Base-by-base conservation (phyloP, 2,329 filamentous ascomycete genomes). In the Xylaria sp. region DNA sequence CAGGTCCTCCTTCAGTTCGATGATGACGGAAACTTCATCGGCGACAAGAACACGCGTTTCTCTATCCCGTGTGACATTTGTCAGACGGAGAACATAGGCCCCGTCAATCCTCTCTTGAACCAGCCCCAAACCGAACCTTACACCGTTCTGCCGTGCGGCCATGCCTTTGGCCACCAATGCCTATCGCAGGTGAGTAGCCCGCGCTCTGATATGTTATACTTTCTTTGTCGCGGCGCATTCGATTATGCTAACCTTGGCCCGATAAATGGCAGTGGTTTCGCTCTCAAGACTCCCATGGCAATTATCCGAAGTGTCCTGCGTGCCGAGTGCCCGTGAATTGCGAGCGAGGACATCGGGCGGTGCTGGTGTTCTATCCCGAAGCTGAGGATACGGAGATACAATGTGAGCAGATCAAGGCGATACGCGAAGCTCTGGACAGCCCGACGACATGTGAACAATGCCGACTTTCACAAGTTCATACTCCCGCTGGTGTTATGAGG, bases 81-180 rank as follows among this genome's bases (percentile, higher is more conserved):
- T 12, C 9, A 9, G 1, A 1, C n/a, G 45, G 42, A 54, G 1
- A 17, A 36, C 9, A 34, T 53, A 14, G 17, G 7, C 12, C 17
- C n/a, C 8, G 45, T 21, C 14, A 48, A 59, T 24, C 24, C 1
- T 8, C 56, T 47, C 17, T 3, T 32, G 2, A 8, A 32, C 14
- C 8, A 14, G 27, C n/a, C 27, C 4, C 1, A 1, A 1, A 14
- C 32, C 17, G 57, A 48, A 45, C 19, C 8, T n/a, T 72, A 68
- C 27, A 39, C 51, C 2, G 69, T 73, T 4, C 60, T 72, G 4
- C 61, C 62, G 0, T 73, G 72, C 9, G 68, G 70, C 1, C 72
- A 74, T 50, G 72, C 58, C 2, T 71, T 74, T 36, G 72, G 73
- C 1, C 69, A 66, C 17, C 11, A 12, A 2, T 73, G 72, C n/a